These are phyloP conservation scores for Grosmannia serpens DNA, from an alignment of 2,329 filamentous ascomycete genomes.

Conservation along the genomic window DNA sequence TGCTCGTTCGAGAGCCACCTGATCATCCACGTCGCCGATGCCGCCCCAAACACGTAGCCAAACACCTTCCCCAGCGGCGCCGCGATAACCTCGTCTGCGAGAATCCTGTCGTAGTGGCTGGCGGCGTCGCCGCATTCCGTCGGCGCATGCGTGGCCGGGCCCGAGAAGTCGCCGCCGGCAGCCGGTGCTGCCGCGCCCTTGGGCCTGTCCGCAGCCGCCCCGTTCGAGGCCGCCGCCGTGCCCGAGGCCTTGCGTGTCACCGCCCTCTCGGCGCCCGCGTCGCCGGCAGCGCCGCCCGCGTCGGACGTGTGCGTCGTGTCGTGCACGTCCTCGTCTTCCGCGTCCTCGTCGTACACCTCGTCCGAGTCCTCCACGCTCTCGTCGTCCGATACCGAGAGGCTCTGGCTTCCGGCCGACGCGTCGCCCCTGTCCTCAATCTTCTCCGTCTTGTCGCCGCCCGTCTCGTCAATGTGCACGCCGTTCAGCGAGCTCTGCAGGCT, in stretches of 20 bases:
- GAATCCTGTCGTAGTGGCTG: conserved; percentile 70
- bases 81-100: conserved; percentile 76
- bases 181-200: conserved; percentile 34
- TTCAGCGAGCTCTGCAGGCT: conserved; percentile 85
- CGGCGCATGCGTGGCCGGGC: conserved; percentile 66
- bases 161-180: conserved; percentile 57
- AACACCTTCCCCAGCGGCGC: conserved; percentile 91
- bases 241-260: conserved; percentile 64
- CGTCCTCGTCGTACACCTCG: conserved; percentile 70
- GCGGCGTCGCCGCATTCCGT: conserved; percentile 75
- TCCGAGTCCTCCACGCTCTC: conserved; percentile 63
- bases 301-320: conserved; percentile 28
- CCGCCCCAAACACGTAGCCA: conserved; percentile 72
- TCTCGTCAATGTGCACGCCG: conserved; percentile 70
- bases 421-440: conserved; percentile 55
- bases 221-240: conserved; percentile 31
- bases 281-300: conserved; percentile 29
- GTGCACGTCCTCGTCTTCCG: conserved; percentile 54
- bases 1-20: conserved; percentile 81
- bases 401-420: conserved; percentile 31
- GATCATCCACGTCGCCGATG: conserved; percentile 68
- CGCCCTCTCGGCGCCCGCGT: conserved; percentile 48
- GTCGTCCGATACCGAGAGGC: conserved; percentile 48
- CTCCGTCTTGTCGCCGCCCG: conserved; percentile 82
- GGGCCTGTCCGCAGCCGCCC: conserved; percentile 33